These are phyloP conservation scores for Diaporthe humulicola DNA, from an alignment of 2,329 filamentous ascomycete species.

Conservation along the genomic window DNA sequence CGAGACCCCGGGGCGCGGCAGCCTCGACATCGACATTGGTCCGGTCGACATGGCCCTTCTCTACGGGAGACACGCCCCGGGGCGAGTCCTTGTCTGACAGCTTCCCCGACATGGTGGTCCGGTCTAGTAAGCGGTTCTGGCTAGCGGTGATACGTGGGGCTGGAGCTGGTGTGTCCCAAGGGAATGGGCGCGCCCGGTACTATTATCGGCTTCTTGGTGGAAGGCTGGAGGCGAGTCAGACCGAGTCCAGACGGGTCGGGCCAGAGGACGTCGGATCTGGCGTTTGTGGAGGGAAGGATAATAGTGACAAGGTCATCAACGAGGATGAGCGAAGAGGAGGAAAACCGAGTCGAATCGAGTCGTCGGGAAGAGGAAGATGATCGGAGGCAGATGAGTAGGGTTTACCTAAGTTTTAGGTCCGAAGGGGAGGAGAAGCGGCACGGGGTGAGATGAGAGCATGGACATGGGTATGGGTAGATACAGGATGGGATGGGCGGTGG, in stretches of 20 bases:
- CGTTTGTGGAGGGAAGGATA: not conserved
- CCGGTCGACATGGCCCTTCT: constrained; percentile 27
- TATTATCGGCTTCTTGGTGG: not conserved
- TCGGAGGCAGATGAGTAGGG: not conserved
- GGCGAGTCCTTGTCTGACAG: constrained; percentile 33
- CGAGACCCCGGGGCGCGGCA: constrained; percentile 22
- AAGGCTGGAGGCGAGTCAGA: not conserved
- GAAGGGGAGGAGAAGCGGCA: constrained; percentile 14
- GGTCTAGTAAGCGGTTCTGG: not conserved
- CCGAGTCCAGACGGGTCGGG: not conserved
- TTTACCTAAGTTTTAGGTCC: constrained; percentile 26
- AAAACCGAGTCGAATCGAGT: not conserved
- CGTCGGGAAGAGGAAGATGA: not conserved
- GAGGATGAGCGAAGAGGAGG: not conserved
- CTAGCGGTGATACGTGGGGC: not conserved
- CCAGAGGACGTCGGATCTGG: not conserved
- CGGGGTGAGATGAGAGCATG: constrained; percentile 22
- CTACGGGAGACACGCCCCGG: constrained; percentile 17
- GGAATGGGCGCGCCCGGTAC: not conserved
- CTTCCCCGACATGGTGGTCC: constrained; percentile 3
- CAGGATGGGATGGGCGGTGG: not conserved
- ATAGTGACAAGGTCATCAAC: not conserved
- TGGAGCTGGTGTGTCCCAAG: not conserved
- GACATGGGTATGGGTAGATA: constrained; percentile 26
- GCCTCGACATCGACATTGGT: constrained; percentile 33